Conservation (phyloP, 352 stramenopile genomes). For the Phytophthora pistaciae region DNA sequence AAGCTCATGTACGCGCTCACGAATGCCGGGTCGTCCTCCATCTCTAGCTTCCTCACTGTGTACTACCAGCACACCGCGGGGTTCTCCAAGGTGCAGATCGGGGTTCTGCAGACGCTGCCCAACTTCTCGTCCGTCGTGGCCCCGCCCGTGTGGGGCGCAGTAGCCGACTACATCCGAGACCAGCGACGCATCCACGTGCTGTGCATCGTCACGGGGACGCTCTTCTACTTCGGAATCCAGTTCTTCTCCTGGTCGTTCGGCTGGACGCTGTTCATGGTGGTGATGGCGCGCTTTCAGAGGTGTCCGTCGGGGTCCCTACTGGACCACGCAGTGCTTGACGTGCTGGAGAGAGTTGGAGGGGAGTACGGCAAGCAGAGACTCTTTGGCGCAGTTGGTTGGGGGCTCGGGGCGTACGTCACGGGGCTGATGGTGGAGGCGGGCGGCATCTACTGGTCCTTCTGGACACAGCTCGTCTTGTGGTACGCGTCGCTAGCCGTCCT, state of each 20-base stretch:
- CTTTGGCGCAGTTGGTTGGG: constrained; percentile 71
- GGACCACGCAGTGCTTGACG: constrained; percentile 65
- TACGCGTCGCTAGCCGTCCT: constrained; percentile 1
- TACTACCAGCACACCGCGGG: constrained; percentile 65
- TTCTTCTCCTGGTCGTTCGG: constrained; percentile 51
- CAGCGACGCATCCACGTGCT: constrained; percentile 67
- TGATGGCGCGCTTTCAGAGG: constrained; percentile 61
- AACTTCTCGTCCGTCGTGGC: constrained; percentile 60
- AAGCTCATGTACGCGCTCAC: constrained; percentile 74
- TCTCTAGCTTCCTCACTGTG: constrained; percentile 73
- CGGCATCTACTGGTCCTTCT: constrained; percentile 42
- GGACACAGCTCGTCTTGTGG: neutral
- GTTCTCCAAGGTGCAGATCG: constrained; percentile 81
- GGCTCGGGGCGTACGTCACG: constrained; percentile 59
- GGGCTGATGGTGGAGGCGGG: constrained; percentile 51
- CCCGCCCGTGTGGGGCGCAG: constrained; percentile 68
- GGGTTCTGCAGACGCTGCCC: constrained; percentile 69
- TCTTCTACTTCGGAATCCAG: constrained; percentile 62
- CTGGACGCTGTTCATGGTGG: constrained; percentile 48
- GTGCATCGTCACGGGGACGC: constrained; percentile 56
- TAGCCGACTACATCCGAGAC: constrained; percentile 62
- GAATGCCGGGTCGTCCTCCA: constrained; percentile 54
- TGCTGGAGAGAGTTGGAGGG: constrained; percentile 62
- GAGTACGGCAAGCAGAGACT: constrained; percentile 83
- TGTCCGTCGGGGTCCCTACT: constrained; percentile 56